Evolutionary conservation across 306 rosid genomes (phyloP).

Genomic region (Castanospermum australe): DNA sequence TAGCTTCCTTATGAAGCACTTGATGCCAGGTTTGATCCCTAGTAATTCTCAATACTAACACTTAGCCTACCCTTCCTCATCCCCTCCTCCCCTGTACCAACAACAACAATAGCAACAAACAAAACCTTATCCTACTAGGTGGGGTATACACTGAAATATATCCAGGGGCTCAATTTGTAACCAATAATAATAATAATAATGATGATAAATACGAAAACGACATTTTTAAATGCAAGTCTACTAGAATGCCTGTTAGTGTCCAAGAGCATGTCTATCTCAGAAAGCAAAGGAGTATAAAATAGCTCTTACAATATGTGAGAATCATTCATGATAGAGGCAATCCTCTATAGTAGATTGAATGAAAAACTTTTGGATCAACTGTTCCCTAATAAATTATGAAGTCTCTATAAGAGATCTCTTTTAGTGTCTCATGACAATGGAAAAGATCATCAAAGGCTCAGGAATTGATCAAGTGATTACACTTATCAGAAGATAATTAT

Average conservation of each 20-base stretch:
- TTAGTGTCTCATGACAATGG: background rate
- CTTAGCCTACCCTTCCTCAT: background rate
- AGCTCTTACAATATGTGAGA: background rate
- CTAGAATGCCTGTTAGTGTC: background rate
- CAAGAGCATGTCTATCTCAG: background rate
- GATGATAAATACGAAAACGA: background rate
- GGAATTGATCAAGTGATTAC: background rate
- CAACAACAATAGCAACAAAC: too few relatives aligned
- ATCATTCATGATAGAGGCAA: background rate
- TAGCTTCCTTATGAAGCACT: conserved; percentile 9
- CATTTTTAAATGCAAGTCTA: background rate
- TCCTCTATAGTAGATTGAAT: background rate
- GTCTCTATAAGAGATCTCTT: background rate
- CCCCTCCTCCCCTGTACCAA: background rate
- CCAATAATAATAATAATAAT: too few relatives aligned
- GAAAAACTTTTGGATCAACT: background rate
- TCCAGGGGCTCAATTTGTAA: too few relatives aligned
- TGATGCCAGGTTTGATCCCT: background rate
- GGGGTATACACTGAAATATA: too few relatives aligned
- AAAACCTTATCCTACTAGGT: too few relatives aligned
- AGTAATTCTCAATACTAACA: background rate
- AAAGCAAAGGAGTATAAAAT: background rate
- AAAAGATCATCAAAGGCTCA: background rate
- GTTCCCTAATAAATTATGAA: background rate
- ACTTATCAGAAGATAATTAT: background rate